Conservation (phyloP, 192 early-diverging fungal genomes). For the Backusella mclennaniae region DNA sequence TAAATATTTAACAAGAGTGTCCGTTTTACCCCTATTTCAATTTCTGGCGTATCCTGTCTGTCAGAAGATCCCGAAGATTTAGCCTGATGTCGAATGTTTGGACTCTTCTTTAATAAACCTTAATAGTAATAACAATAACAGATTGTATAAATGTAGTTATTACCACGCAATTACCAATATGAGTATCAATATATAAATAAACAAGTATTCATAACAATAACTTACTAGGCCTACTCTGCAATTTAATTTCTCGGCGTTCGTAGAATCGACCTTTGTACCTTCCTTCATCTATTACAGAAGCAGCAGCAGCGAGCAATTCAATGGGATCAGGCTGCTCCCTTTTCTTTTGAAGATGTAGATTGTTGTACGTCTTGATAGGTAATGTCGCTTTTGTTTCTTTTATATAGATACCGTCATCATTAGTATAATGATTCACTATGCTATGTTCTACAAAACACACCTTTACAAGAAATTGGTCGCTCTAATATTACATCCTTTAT, state of each 20-base stretch:
- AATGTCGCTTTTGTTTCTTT: not conserved
- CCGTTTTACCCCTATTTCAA: not conserved
- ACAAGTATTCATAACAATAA: not conserved
- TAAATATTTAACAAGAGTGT: not conserved
- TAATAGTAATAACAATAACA: not conserved
- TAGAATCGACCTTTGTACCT: slow-evolving; percentile 14
- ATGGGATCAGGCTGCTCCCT: slow-evolving; percentile 17
- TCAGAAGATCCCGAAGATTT: slow-evolving; percentile 11
- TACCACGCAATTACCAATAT: not conserved
- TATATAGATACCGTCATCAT: not conserved
- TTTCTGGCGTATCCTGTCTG: slow-evolving; percentile 1
- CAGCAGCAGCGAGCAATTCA: slow-evolving; percentile 24
- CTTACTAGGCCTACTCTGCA: not conserved
- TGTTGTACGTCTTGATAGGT: not conserved
- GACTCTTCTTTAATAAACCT: slow-evolving; percentile 4
- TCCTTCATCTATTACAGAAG: slow-evolving; percentile 14
- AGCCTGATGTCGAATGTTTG: not conserved
- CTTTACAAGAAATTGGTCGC: not conserved
- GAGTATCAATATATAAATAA: not conserved
- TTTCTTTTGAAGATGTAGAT: slow-evolving; percentile 9
- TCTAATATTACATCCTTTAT: not conserved
- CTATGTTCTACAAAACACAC: not conserved
- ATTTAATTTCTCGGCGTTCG: slow-evolving; percentile 9
- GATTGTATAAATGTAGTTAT: not conserved
- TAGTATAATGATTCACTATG: not conserved